Conservation (phyloP, 2,329 filamentous ascomycete genomes). For the Cladosporium sphaerospermum region DNA sequence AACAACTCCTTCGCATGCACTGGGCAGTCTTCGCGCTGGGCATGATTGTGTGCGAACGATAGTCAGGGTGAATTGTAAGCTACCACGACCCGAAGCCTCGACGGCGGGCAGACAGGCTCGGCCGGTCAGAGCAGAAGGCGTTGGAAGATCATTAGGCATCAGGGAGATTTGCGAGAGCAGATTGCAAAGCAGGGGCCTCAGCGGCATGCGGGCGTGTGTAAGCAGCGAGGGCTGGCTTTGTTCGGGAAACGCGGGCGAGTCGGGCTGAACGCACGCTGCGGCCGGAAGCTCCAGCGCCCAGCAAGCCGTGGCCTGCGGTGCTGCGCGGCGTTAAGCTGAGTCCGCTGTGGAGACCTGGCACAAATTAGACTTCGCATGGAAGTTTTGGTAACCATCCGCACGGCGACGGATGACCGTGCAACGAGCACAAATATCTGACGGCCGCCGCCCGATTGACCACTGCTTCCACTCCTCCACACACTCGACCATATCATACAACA, state of each 20-base stretch:
- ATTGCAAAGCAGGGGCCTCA: background rate
- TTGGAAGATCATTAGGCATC: background rate
- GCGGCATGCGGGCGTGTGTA: background rate
- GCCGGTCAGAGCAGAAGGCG: background rate
- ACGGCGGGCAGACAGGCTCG: slow-evolving; percentile 2
- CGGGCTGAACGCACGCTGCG: too few relatives aligned
- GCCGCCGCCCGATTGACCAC: background rate
- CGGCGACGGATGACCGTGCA: background rate
- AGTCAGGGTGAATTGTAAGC: too few relatives aligned
- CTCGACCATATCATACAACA: background rate
- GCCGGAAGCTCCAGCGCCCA: too few relatives aligned
- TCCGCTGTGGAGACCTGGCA: too few relatives aligned
- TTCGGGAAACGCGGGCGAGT: too few relatives aligned
- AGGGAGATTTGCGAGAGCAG: background rate
- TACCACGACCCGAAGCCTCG: background rate
- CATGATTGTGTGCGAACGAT: too few relatives aligned
- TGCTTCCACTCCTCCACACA: background rate
- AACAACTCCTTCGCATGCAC: background rate
- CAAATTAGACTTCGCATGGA: background rate
- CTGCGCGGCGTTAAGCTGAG: too few relatives aligned
- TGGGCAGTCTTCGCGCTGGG: too few relatives aligned
- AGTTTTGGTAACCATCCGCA: slow-evolving; percentile 1
- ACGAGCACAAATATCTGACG: slow-evolving; percentile 10
- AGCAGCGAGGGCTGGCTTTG: background rate
- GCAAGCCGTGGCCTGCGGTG: too few relatives aligned